Evolutionary conservation across 2,329 filamentous ascomycete genomes (phyloP), one percentile per base, ranked within the genome.

Genomic region (Diaporthe ampelina): DNA sequence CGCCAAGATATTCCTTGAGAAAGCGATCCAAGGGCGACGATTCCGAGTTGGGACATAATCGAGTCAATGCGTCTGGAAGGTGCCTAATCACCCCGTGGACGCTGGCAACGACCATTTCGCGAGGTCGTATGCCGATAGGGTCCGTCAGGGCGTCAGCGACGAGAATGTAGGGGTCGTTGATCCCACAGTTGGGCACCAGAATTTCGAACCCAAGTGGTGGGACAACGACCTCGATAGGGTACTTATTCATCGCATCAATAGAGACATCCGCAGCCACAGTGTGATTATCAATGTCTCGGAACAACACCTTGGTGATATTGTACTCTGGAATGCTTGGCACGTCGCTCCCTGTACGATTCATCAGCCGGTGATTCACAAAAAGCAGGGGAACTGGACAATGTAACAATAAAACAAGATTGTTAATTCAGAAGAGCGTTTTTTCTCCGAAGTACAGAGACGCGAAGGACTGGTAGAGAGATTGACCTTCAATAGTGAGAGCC

Each of bases 21-120:
- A 99, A 88, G 32, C 91, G 86, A 80, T 99, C 97, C 32, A 99
- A 86, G 0, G 97, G 97, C 1, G 96, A 98, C 10, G 92, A 91
- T 37, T 92, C 86, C 2, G 93, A 93, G 73, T 93, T 87, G 0
- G 96, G 96, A 79, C 97, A 99, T 9, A 88, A 86, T 21, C 88
- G 87, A 1, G 91, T 94, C 72, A 99, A 86, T 8, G 91, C 87
- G 52, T 94, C 89, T 21, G 97, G 94, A 9, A 99, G 87, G 73
- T 93, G 88, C 68, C 88, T 89, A 54, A 98, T 90, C 37, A 94
- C 83, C 3, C 94, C 95, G 58, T 90, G 90, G 11, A 94, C 93
- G 73, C 94, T 89, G 63, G 94, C 89, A 52, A 88, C 85, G 24
- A 98, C 89, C 59, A 93, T 88, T 5, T 90, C 85, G 48, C 91